phyloP scores from a whole-genome alignment of 169 alveolate genomes.

The Hepatocystis sp. region DNA sequence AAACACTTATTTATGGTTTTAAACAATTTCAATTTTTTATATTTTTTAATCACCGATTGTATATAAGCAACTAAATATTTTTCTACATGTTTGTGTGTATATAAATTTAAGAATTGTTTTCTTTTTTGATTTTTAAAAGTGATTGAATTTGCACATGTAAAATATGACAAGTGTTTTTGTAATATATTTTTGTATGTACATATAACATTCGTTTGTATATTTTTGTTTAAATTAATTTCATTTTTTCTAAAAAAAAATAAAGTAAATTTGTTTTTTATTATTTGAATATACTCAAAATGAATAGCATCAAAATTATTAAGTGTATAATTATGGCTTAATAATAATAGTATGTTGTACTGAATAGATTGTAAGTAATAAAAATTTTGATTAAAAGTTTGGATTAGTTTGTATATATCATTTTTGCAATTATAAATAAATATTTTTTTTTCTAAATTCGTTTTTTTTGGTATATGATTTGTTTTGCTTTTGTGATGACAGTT shows the following conservation, averaged over 20 bases:
- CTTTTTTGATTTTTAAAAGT: constrained; percentile 33
- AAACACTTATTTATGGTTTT: constrained; percentile 28
- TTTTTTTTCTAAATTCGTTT: no score
- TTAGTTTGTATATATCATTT: no score
- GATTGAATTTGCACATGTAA: constrained; percentile 19
- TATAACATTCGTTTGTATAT: not conserved
- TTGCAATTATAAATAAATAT: no score
- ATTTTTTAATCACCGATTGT: constrained; percentile 25
- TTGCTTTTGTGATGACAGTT: not conserved
- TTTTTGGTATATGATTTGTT: no score
- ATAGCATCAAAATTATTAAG: not conserved
- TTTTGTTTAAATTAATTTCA: not conserved
- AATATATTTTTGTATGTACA: not conserved
- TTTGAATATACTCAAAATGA: constrained; percentile 16
- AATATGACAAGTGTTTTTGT: constrained; percentile 29
- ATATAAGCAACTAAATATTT: constrained; percentile 19
- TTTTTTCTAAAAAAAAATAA: constrained; percentile 21
- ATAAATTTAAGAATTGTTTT: constrained; percentile 9
- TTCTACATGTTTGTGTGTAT: constrained; percentile 1
- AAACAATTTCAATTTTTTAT: constrained; percentile 31
- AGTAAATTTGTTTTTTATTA: constrained; percentile 17
- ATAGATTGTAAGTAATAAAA: constrained; percentile 17
- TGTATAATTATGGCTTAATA: constrained; percentile 15
- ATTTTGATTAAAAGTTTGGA: constrained; percentile 19
- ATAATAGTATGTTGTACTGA: constrained; percentile 23